Conservation (phyloP, 176 grass and related monocot species). For the maize (Zea mays) region Zm-B73-REFERENCE-NAM-5.0 NC_050104.1:134121001-134121500, state of each 20-base stretch:
- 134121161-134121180: slow-evolving; percentile 74
- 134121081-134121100: slow-evolving; percentile 61
- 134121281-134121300: slow-evolving; percentile 38
- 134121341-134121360: slow-evolving; percentile 37
- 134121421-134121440: slow-evolving; percentile 96
- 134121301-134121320: slow-evolving; percentile 19
- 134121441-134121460: slow-evolving; percentile 98
- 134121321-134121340: slow-evolving; percentile 33
- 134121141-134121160: slow-evolving; percentile 97
- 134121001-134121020: slow-evolving; percentile 28
- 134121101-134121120: slow-evolving; percentile 71
- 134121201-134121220: slow-evolving; percentile 38
- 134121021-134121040: slow-evolving; percentile 43
- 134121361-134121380: slow-evolving; percentile 32
- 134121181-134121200: slow-evolving; percentile 42
- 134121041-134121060: slow-evolving; percentile 33
- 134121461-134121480: slow-evolving; percentile 97
- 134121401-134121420: slow-evolving; percentile 53
- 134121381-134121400: slow-evolving; percentile 66
- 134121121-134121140: slow-evolving; percentile 95
- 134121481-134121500: slow-evolving; percentile 84
- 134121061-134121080: slow-evolving; percentile 40
- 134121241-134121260: slow-evolving; percentile 32
- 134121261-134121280: neutral
- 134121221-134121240: slow-evolving; percentile 20